These are phyloP conservation scores for Lasiodiplodia hormozganensis DNA, from an alignment of 2,329 filamentous ascomycete species.

Conservation along the genomic window DNA sequence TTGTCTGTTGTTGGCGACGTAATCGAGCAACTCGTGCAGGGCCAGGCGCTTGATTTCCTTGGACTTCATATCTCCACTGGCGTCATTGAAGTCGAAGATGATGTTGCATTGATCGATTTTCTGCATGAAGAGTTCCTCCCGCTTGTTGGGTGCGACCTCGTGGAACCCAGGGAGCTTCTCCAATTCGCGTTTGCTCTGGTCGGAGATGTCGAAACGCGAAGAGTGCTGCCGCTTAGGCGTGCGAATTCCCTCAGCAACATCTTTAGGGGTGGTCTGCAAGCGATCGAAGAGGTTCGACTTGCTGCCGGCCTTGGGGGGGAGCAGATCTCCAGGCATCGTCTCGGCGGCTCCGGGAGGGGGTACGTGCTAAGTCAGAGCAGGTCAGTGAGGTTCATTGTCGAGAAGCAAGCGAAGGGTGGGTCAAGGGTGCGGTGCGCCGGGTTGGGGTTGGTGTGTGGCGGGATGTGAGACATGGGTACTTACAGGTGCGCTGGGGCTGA, in stretches of 20 bases:
- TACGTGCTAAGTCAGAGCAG: constrained; percentile 68
- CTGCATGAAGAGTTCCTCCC: constrained; percentile 98
- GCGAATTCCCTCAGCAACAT: constrained; percentile 92
- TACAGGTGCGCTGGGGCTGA: constrained; percentile 86
- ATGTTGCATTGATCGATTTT: constrained; percentile 99
- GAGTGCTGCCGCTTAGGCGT: constrained; percentile 97
- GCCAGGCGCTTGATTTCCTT: constrained; percentile 99
- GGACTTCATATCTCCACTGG: constrained; percentile 97
- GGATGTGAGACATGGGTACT: constrained; percentile 34
- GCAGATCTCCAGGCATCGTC: constrained; percentile 97
- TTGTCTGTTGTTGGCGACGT: constrained; percentile 97
- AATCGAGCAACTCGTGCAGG: constrained; percentile 93
- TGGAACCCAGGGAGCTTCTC: constrained; percentile 98
- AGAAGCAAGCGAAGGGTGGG: constrained; percentile 10
- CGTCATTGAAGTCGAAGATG: constrained; percentile 99
- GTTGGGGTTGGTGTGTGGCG: constrained; percentile 22
- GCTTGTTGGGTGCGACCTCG: constrained; percentile 91
- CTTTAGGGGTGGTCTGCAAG: constrained; percentile 91
- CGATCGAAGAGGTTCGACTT: constrained; percentile 90
- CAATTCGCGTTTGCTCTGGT: constrained; percentile 84
- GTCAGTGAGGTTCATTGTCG: constrained; percentile 32
- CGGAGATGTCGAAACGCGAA: constrained; percentile 96
- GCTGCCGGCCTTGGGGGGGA: constrained; percentile 87
- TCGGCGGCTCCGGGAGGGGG: constrained; percentile 92
- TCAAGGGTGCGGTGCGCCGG: constrained; percentile 13